Conservation (phyloP, 73 alveolate species). For the Blepharisma stoltei region DNA sequence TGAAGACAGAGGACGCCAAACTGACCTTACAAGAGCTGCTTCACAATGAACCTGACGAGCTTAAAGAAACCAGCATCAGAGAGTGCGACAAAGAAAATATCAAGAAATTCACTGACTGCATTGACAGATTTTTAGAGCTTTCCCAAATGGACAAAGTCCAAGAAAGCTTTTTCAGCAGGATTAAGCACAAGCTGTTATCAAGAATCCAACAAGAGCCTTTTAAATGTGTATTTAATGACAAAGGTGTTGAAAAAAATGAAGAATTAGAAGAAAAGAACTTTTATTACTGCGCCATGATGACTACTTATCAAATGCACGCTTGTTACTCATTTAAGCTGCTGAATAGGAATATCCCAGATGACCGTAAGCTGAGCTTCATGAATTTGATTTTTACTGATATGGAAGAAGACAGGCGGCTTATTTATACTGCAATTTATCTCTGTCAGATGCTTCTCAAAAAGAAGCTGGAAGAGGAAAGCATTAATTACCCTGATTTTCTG, state of each 20-base stretch:
- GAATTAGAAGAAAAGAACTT: neutral
- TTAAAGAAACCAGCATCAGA: conserved; percentile 7
- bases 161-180: neutral
- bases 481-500: neutral
- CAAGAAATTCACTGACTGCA: neutral
- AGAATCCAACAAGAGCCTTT: conserved; percentile 28
- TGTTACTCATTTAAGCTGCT: neutral
- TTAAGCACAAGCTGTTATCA: neutral
- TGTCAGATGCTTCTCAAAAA: neutral
- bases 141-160: neutral
- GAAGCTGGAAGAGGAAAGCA: neutral
- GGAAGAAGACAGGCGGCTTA: conserved; percentile 23
- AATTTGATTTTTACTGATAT: conserved; percentile 23
- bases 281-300: neutral
- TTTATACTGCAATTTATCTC: conserved; percentile 13
- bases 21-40: neutral
- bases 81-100: neutral
- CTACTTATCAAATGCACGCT: conserved; percentile 25
- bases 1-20: neutral
- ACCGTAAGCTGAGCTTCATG: neutral
- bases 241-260: neutral
- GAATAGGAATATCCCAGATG: neutral
- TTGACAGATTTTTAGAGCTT: neutral
- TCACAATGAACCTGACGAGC: neutral
- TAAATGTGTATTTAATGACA: neutral